phyloP scores from a whole-genome alignment of 1,284 basidiomycete species.

The Ustilago tritici region DNA sequence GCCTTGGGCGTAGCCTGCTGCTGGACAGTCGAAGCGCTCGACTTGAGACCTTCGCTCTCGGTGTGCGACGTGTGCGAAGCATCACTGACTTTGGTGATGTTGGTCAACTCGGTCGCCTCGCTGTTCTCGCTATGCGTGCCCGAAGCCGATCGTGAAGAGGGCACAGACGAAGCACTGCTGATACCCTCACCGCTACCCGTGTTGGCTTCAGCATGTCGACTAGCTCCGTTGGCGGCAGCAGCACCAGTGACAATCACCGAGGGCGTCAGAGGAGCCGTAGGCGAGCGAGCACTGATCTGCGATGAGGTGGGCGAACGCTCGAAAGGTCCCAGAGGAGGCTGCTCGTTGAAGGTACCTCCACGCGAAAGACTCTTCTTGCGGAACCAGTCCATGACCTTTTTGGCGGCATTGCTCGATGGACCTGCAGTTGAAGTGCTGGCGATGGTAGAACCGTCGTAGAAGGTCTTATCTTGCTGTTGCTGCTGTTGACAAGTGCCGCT shows the following conservation, averaged over 20 bases:
- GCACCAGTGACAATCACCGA: conserved; percentile 52
- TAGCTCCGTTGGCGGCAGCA: conserved; percentile 20
- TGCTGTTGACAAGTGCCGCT: conserved; percentile 24
- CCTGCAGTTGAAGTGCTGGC: conserved; percentile 60
- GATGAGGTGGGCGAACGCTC: conserved; percentile 38
- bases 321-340: conserved; percentile 58
- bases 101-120: conserved; percentile 51
- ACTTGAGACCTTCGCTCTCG: conserved; percentile 49
- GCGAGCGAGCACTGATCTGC: conserved; percentile 1
- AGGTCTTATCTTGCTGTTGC: conserved; percentile 29
- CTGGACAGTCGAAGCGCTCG: conserved; percentile 60
- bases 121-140: conserved; percentile 66
- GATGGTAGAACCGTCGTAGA: conserved; percentile 49
- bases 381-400: conserved; percentile 78
- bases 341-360: conserved; percentile 64
- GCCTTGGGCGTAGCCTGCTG: conserved; percentile 61
- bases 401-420: conserved; percentile 73
- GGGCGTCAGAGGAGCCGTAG: conserved; percentile 29
- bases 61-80: conserved; percentile 26
- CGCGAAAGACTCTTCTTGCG: conserved; percentile 72
- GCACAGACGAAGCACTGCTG: conserved; percentile 41
- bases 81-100: conserved; percentile 40
- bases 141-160: conserved; percentile 64
- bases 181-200: conserved; percentile 34
- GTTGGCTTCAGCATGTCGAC: conserved; percentile 32